These are phyloP conservation scores for Xylaria acuta DNA, from an alignment of 495 filamentous ascomycete genomes.

Conservation along the genomic window DNA sequence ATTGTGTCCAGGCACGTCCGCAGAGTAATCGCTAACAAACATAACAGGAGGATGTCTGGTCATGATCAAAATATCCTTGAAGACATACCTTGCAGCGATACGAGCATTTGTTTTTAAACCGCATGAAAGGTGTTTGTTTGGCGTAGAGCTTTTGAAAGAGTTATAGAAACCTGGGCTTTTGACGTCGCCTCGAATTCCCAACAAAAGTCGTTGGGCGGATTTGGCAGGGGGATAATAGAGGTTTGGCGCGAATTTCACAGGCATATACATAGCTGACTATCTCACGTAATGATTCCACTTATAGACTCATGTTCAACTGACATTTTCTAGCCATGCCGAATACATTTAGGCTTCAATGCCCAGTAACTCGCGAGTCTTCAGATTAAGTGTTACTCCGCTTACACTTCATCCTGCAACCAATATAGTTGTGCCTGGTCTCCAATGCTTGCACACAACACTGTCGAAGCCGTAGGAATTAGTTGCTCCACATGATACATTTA, in stretches of 20 bases:
- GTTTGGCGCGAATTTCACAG: conserved; percentile 28
- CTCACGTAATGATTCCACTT: conserved; percentile 34
- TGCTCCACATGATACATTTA: background rate
- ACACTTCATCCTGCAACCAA: background rate
- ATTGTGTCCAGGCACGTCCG: background rate
- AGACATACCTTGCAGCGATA: conserved; percentile 27
- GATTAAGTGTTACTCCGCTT: background rate
- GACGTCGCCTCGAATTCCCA: conserved; percentile 11
- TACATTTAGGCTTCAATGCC: background rate
- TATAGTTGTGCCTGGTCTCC: background rate
- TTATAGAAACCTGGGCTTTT: conserved; percentile 36
- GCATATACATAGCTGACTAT: conserved; percentile 35
- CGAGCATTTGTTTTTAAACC: conserved; percentile 38
- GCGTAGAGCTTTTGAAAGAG: conserved; percentile 31
- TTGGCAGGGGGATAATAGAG: conserved; percentile 26
- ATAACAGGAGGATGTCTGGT: conserved; percentile 84
- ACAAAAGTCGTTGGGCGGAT: conserved; percentile 9
- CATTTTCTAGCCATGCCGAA: background rate
- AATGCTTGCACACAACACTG: background rate
- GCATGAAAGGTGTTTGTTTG: conserved; percentile 36
- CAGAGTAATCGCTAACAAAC: conserved; percentile 34
- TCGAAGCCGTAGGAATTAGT: background rate
- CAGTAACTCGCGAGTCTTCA: background rate
- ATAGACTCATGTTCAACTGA: conserved; percentile 32
- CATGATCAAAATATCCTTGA: conserved; percentile 51